A percentile compares a stretch with the other conserved stretches of the same genome.
Conservation (phyloP, 140 eudicot species). For the Flaveria floridana region DNA sequence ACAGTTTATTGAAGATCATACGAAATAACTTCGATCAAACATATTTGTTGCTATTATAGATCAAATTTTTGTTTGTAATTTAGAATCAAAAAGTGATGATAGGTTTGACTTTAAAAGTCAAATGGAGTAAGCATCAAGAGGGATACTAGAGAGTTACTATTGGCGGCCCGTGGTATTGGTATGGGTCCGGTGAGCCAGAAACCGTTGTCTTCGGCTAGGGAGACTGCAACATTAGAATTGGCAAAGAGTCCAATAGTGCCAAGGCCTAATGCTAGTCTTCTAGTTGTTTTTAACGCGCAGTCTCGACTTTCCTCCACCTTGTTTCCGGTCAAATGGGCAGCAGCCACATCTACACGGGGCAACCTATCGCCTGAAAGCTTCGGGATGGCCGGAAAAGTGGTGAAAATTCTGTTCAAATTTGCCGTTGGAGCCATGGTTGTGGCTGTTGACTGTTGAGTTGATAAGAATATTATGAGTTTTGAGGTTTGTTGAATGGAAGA, state of each 20-base stretch:
- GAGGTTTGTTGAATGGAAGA: constrained; percentile 12
- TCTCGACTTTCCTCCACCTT: constrained; percentile 40
- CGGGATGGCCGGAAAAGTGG: constrained; percentile 48
- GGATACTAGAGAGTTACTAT: constrained; percentile 44
- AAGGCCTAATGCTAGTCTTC: constrained; percentile 68
- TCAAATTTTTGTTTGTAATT: not conserved
- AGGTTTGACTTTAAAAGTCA: constrained; percentile 18
- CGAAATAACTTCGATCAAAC: not conserved
- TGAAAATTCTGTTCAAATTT: constrained; percentile 51
- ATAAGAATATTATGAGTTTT: constrained; percentile 29
- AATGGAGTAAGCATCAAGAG: not conserved
- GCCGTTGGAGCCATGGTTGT: constrained; percentile 52
- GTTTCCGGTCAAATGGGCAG: constrained; percentile 31
- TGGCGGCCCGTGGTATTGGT: constrained; percentile 50
- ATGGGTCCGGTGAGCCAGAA: constrained; percentile 62
- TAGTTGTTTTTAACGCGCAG: constrained; percentile 40
- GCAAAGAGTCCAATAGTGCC: constrained; percentile 61
- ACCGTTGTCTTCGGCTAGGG: constrained; percentile 73
- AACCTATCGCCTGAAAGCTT: constrained; percentile 32
- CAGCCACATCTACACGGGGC: constrained; percentile 24
- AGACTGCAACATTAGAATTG: constrained; percentile 37
- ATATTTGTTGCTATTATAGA: not conserved
- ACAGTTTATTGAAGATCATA: not conserved
- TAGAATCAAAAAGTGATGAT: not conserved
- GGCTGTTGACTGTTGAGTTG: constrained; percentile 27